Evolutionary conservation across 2,329 filamentous ascomycete genomes (phyloP).

Genomic region (Talaromyces sp.): DNA sequence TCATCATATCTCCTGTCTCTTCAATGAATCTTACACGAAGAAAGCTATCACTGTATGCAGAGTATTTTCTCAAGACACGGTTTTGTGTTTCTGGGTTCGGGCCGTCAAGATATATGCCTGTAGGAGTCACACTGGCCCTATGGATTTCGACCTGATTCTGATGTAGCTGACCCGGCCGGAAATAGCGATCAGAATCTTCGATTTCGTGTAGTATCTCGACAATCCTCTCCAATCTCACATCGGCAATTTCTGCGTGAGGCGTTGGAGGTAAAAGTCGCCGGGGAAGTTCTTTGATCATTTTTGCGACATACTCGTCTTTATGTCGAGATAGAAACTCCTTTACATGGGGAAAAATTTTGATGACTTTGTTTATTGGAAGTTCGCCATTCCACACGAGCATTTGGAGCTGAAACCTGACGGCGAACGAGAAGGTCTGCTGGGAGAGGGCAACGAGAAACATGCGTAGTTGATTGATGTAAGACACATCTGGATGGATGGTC

Average conservation of each 20-base stretch:
- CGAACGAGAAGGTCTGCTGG: conserved; percentile 43
- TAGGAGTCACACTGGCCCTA: conserved; percentile 55
- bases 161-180: conserved; percentile 2
- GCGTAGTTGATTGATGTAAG: conserved; percentile 13
- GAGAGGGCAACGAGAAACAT: conserved; percentile 8
- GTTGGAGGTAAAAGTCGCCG: conserved; percentile 51
- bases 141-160: conserved; percentile 47
- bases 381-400: conserved; percentile 59
- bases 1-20: conserved; percentile 19
- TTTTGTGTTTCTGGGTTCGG: conserved; percentile 45
- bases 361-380: conserved; percentile 52
- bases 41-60: conserved; percentile 20
- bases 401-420: conserved; percentile 58
- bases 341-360: conserved; percentile 44
- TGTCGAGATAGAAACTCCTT: conserved; percentile 23
- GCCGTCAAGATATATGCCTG: conserved; percentile 51
- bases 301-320: conserved; percentile 40
- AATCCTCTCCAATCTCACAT: conserved; percentile 39
- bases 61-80: conserved; percentile 21
- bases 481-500: neutral
- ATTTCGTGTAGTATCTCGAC: conserved; percentile 34
- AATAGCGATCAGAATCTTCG: conserved; percentile 26
- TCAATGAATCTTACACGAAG: conserved; percentile 22
- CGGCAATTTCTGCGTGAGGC: conserved; percentile 43
- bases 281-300: conserved; percentile 51